Evolutionary conservation across 352 stramenopile genomes (phyloP).

Genomic region (Aphanomyces astaci): DNA sequence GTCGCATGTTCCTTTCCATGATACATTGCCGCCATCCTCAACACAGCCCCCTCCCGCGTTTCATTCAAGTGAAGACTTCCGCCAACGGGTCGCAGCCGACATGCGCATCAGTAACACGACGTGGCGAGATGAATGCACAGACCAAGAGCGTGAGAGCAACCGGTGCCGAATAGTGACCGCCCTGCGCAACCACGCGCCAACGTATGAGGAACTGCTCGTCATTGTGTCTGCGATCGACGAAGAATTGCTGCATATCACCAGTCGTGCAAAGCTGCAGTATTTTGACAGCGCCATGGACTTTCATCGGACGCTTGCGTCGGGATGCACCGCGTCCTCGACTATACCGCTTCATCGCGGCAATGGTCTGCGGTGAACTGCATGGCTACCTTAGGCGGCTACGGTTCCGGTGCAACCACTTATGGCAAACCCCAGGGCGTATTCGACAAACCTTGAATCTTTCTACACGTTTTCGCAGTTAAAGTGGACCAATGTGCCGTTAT

Average conservation of each 20-base stretch:
- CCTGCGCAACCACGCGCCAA: constrained; percentile 42
- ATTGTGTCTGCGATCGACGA: constrained; percentile 67
- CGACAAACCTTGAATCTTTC: too few species aligned
- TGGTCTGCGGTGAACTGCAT: too few species aligned
- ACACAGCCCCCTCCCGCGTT: neutral
- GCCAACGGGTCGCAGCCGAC: constrained; percentile 36
- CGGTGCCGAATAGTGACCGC: constrained; percentile 54
- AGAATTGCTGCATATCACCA: constrained; percentile 69
- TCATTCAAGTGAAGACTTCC: constrained; percentile 24
- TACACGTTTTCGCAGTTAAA: too few species aligned
- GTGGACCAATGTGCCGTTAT: too few species aligned
- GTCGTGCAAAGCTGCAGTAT: constrained; percentile 57
- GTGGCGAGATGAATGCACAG: constrained; percentile 54
- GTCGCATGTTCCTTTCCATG: constrained; percentile 1
- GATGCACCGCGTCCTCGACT: neutral
- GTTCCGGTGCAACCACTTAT: too few species aligned
- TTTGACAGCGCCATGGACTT: constrained; percentile 29
- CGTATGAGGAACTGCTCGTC: constrained; percentile 57
- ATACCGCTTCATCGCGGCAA: too few species aligned
- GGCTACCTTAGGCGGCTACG: too few species aligned
- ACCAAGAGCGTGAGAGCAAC: constrained; percentile 48
- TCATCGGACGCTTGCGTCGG: constrained; percentile 11
- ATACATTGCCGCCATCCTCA: constrained; percentile 1
- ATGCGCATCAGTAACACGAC: constrained; percentile 31
- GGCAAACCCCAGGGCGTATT: too few species aligned